Conservation (phyloP, 108 stramenopile species). For the Stephanodiscus triporus region DNA sequence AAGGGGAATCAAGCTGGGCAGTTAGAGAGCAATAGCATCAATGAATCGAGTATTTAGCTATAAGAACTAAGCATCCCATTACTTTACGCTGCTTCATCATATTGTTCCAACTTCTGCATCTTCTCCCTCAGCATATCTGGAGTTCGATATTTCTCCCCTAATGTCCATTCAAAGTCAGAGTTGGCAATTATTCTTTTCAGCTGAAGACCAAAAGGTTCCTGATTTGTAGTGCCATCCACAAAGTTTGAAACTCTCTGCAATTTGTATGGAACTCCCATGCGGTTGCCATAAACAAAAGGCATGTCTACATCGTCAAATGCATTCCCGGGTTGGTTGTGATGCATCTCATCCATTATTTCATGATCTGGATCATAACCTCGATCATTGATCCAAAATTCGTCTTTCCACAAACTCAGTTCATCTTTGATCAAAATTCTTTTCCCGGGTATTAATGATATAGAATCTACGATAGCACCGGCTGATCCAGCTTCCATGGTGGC, state of each 20-base stretch:
- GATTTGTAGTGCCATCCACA: conserved; percentile 8
- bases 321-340: not conserved
- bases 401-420: conserved; percentile 75
- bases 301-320: conserved; percentile 21
- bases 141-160: conserved; percentile 64
- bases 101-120: too few species aligned
- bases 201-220: not conserved
- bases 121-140: conserved; percentile 35
- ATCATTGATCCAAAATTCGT: conserved; percentile 87
- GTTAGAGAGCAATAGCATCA: too few species aligned
- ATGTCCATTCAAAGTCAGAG: conserved; percentile 68
- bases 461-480: conserved; percentile 69
- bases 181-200: conserved; percentile 38
- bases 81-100: too few species aligned
- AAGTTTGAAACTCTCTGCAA: conserved; percentile 62
- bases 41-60: too few species aligned
- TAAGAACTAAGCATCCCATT: too few species aligned
- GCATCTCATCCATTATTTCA: conserved; percentile 13
- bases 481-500: conserved; percentile 82
- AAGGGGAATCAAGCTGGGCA: too few species aligned
- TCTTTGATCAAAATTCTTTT: conserved; percentile 73
- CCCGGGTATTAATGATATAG: conserved; percentile 75
- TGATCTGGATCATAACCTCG: conserved; percentile 74
- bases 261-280: conserved; percentile 78
- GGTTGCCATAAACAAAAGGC: conserved; percentile 83